phyloP scores from a whole-genome alignment of 345 rosid species.

The Salix udensis region DNA sequence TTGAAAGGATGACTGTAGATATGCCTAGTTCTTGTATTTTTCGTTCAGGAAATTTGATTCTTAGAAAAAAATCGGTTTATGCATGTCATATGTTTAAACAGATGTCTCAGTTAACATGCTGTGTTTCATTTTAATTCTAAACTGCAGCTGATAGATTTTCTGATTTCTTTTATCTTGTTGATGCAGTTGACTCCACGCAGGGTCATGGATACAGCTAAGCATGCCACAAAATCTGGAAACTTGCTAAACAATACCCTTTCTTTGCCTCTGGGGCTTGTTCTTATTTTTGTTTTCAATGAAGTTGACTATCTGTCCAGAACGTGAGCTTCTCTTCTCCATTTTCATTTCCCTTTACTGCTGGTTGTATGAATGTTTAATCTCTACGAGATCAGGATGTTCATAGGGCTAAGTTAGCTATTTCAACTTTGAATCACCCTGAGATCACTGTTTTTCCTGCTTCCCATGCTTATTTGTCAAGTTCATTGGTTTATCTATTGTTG shows the following conservation, averaged over 20 bases:
- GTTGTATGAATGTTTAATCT: background rate
- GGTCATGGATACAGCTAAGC: constrained; percentile 98
- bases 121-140: constrained; percentile 3
- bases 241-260: constrained; percentile 92
- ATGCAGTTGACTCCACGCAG: constrained; percentile 84
- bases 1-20: background rate
- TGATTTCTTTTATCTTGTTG: constrained; percentile 16
- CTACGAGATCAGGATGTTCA: background rate
- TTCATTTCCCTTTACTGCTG: constrained; percentile 1
- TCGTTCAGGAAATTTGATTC: background rate
- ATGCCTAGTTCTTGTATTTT: background rate
- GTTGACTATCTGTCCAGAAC: constrained; percentile 68
- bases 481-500: background rate
- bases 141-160: constrained; percentile 11
- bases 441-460: background rate
- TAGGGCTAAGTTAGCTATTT: background rate
- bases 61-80: background rate
- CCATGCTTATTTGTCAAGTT: background rate
- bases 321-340: constrained; percentile 41
- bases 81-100: background rate
- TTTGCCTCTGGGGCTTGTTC: constrained; percentile 76
- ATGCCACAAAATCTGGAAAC: constrained; percentile 77
- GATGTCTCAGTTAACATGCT: background rate
- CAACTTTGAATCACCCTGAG: background rate
- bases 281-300: constrained; percentile 74